Evolutionary conservation across 2,329 filamentous ascomycete species (phyloP).

Genomic region (Arthroderma sp.): DNA sequence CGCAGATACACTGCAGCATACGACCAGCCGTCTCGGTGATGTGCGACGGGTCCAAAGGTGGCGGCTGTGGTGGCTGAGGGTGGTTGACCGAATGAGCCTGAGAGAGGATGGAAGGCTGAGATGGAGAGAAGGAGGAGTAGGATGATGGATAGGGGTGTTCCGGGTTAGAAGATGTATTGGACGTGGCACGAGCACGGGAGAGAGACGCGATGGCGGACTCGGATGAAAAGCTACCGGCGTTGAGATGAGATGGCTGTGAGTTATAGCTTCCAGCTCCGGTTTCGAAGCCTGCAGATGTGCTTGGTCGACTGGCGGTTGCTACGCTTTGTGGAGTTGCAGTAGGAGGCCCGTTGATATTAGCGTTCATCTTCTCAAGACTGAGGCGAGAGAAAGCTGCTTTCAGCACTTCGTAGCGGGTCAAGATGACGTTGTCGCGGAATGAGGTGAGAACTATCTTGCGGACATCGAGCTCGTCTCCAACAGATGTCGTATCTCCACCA

Average conservation of each 20-base stretch:
- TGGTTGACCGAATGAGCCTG: not conserved
- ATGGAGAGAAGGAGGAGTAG: conserved; percentile 31
- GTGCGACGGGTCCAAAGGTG: conserved; percentile 37
- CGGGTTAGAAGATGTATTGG: conserved; percentile 55
- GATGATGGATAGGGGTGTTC: conserved; percentile 34
- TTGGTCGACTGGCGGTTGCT: conserved; percentile 42
- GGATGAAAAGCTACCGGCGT: conserved; percentile 45
- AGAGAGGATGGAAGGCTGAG: conserved; percentile 22
- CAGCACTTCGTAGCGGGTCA: conserved; percentile 77
- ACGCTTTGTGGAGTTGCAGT: conserved; percentile 30
- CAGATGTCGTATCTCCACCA: conserved; percentile 26
- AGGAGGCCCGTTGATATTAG: conserved; percentile 33
- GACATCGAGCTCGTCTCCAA: conserved; percentile 59
- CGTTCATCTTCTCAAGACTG: conserved; percentile 64
- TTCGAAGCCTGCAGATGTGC: conserved; percentile 59
- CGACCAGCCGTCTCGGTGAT: conserved; percentile 90
- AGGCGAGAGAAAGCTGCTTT: conserved; percentile 84
- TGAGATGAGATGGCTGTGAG: conserved; percentile 68
- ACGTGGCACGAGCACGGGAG: conserved; percentile 54
- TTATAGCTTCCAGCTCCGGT: conserved; percentile 62
- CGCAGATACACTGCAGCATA: conserved; percentile 92
- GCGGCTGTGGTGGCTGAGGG: not conserved
- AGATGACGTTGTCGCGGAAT: conserved; percentile 78
- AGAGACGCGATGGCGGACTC: conserved; percentile 40
- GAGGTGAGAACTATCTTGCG: conserved; percentile 76